Evolutionary conservation across 2,329 filamentous ascomycete species (phyloP).

Genomic region (Coniochaeta ligniaria): DNA sequence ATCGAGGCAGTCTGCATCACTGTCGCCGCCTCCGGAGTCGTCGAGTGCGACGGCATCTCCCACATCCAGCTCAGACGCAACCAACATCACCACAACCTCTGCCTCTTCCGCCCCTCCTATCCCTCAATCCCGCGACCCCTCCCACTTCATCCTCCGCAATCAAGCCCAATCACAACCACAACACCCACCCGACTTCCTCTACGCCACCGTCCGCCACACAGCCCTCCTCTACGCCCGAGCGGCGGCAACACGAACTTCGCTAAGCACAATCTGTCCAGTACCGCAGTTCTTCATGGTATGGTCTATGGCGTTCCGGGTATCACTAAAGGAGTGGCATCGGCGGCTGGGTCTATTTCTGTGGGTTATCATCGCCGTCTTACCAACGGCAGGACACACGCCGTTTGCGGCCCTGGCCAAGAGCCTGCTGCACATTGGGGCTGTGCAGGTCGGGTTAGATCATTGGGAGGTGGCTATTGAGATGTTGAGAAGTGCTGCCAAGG

Average conservation of each 20-base stretch:
- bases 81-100: not conserved
- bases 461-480: constrained; percentile 30
- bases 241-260: constrained; percentile 32
- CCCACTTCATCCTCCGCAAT: not conserved
- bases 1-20: not conserved
- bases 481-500: not conserved
- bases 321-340: constrained; percentile 36
- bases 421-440: constrained; percentile 31
- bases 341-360: constrained; percentile 42
- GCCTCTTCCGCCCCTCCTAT: not conserved
- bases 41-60: not conserved
- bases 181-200: constrained; percentile 32
- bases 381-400: constrained; percentile 28
- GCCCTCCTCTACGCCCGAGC: constrained; percentile 41
- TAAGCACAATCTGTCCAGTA: constrained; percentile 29
- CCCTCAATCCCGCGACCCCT: constrained; percentile 3
- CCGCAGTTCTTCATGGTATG: constrained; percentile 36
- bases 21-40: not conserved
- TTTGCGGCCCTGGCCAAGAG: constrained; percentile 39
- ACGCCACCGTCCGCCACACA: constrained; percentile 36
- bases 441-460: constrained; percentile 39
- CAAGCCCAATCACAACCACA: not conserved
- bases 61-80: not conserved
- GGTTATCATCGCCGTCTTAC: constrained; percentile 35
- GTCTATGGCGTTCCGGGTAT: constrained; percentile 38